phyloP scores from a whole-genome alignment of 2,329 filamentous ascomycete species.

The Penicillium hordei region DNA sequence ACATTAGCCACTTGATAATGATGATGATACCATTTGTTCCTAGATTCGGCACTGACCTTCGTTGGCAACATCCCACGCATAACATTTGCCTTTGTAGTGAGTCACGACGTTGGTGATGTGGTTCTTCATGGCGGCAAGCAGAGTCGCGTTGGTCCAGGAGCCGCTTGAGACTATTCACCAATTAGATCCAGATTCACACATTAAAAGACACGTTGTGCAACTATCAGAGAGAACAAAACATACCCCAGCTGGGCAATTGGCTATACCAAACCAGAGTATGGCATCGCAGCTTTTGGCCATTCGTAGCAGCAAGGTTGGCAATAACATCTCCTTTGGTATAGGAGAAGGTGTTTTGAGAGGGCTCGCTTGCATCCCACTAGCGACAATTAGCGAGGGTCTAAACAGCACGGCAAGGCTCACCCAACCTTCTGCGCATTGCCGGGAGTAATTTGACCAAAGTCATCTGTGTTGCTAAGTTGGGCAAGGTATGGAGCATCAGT shows the following conservation, averaged over 20 bases:
- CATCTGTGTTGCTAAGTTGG: constrained; percentile 58
- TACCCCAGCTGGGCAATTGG: constrained; percentile 57
- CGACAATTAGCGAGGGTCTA: background rate
- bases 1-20: background rate
- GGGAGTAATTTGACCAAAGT: constrained; percentile 66
- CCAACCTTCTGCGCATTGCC: constrained; percentile 59
- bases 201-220: no score
- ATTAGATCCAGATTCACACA: background rate
- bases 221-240: constrained; percentile 3
- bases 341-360: constrained; percentile 56
- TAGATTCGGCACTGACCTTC: constrained; percentile 26
- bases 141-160: constrained; percentile 59
- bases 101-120: constrained; percentile 40
- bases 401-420: background rate
- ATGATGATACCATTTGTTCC: background rate
- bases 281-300: constrained; percentile 57
- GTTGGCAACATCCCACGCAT: constrained; percentile 45
- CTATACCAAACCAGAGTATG: constrained; percentile 58
- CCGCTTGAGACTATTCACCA: constrained; percentile 39
- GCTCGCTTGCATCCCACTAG: constrained; percentile 64
- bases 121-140: constrained; percentile 56
- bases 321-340: constrained; percentile 58
- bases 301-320: constrained; percentile 40
- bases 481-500: constrained; percentile 56
- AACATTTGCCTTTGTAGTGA: constrained; percentile 39